These are phyloP conservation scores for Uronychia setigera DNA, from an alignment of 73 alveolate genomes.

Conservation along the genomic window DNA sequence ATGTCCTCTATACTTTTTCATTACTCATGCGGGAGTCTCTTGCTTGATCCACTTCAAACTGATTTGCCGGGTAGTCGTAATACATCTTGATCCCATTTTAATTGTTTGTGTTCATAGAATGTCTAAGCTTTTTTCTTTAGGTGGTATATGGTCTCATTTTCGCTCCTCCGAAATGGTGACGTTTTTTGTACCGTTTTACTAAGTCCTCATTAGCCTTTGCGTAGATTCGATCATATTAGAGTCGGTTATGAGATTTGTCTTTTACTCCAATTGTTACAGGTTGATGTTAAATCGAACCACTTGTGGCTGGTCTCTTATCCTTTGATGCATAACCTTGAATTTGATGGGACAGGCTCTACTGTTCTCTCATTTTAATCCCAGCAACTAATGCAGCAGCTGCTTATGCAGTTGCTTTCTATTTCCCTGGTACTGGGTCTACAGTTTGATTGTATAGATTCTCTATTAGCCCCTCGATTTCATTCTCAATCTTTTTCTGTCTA, in stretches of 20 bases:
- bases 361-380: not conserved
- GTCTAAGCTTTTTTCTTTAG: no score
- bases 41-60: no score
- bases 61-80: no score
- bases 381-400: not conserved
- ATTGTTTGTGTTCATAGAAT: no score
- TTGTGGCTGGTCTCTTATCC: not conserved
- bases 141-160: no score
- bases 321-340: not conserved
- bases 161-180: not conserved
- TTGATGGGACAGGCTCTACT: no score
- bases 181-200: not conserved
- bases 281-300: not conserved
- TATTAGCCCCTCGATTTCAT: constrained; percentile 22
- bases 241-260: not conserved
- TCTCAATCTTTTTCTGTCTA: constrained; percentile 29
- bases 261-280: not conserved
- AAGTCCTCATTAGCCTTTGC: not conserved
- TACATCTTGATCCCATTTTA: no score
- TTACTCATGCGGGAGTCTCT: no score
- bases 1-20: no score
- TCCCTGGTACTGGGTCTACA: not conserved
- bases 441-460: constrained; percentile 11
- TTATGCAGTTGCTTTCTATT: not conserved
- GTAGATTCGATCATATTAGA: not conserved